Evolutionary conservation across 441 rosid genomes (phyloP), one percentile per base, ranked within the genome.

Genomic region (Corymbia citriodora): DNA sequence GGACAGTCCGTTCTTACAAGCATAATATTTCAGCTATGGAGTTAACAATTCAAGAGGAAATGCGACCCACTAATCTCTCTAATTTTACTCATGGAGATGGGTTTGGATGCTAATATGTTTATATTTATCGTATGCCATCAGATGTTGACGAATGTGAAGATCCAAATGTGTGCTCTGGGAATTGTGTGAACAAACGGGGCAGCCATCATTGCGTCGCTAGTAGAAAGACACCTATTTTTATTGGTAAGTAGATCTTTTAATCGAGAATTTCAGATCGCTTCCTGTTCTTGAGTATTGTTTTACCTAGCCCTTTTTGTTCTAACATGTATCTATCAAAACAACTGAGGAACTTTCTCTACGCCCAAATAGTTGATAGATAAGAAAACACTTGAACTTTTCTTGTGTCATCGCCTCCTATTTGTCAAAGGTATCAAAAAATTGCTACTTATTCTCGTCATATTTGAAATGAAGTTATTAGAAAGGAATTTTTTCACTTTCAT

Each of bases 161-260:
- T 55, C 25, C 1, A 55, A 3, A 19, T 9, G 0, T 0, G 10
- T 55, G 63, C 63, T 5, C 63, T 13, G 27, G 14, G 63, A 57
- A 2, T 57, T 57, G 63, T 23, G 29, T 57, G 29, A 57, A 57
- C 63, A 57, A 57, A 57, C 18, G 0, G 16, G 68, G 68, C 4
- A 0, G 0, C 8, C 27, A 2, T 61, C 1, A 2, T 3, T 61
- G 68, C 16, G 31, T 61, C 8, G 9, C 8, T 61, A 16, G 31
- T 27, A 61, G 31, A 61, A 61, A 27, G 31, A 61, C 14, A 27
- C 0, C n/a, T 3, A 61, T 61, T 13, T 7, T 61, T 27, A 61
- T 61, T 61, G 68, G 68, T 61, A 61, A 27, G 68, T 61, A 6
- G 8, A 61, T 61, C 31, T 27, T 61, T 27, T 61, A 27, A 27